A percentile compares a stretch with the other conserved stretches of the same genome.
Evolutionary conservation across 179 eudicot genomes (phyloP).

Genomic region (Carnegiea gigantea): DNA sequence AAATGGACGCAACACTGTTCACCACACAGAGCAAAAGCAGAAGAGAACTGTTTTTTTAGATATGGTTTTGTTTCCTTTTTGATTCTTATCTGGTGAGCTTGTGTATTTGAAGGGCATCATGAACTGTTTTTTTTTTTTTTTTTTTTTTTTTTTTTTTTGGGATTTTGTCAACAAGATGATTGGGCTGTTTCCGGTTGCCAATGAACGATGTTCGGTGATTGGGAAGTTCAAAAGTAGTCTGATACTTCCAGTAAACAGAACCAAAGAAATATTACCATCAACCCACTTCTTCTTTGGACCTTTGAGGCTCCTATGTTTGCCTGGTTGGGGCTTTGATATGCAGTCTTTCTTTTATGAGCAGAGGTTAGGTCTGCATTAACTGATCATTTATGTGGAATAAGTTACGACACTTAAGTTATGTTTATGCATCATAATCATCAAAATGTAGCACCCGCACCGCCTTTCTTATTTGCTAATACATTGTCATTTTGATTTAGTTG

Average conservation of each 20-base stretch:
- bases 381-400: neutral
- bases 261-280: neutral
- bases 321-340: neutral
- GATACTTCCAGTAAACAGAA: neutral
- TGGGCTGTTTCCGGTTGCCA: neutral
- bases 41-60: neutral
- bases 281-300: neutral
- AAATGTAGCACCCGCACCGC: neutral
- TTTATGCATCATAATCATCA: neutral
- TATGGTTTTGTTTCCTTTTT: neutral
- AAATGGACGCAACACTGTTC: neutral
- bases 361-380: neutral
- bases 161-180: neutral
- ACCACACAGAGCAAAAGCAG: neutral
- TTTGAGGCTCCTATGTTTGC: neutral
- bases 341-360: neutral
- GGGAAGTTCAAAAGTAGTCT: neutral
- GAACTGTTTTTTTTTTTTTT: neutral
- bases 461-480: constrained; percentile 5
- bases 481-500: constrained; percentile 6
- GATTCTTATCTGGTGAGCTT: neutral
- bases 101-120: neutral
- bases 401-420: neutral
- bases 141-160: neutral
- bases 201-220: neutral